Base-by-base conservation (phyloP, 331 rosid genomes). In the Quercus phellos region DNA sequence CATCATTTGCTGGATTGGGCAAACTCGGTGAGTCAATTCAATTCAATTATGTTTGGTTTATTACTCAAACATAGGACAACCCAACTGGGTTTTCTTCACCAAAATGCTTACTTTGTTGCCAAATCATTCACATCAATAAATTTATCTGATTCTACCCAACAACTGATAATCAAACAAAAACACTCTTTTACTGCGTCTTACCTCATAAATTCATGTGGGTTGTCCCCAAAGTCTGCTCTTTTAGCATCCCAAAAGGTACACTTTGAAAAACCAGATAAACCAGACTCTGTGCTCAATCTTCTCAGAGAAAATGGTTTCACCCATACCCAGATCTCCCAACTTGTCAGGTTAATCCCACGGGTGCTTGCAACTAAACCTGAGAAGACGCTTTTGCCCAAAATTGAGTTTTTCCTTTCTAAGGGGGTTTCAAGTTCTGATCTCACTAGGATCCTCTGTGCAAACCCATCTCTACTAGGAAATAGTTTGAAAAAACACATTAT, bases 351-450 rank as follows among this genome's bases (percentile, higher is more conserved):
- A 29, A 8, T 6, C 54, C 85, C 89, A 2, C 16, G 0, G 27
- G 26, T 12, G 5, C 66, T 59, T 10, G 9, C 13, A 11, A 9
- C 18, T 59, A 27, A 59, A 22, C 66, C 66, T 24, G 34, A 12
- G 5, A 59, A 59, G 32, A 67, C 56, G 17, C n/a, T 81, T 74
- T 34, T 78, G 73, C 88, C 83, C 58, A 85, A 85, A 42, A 51
- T 85, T 18, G 46, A 70, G 77, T 85, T 74, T 51, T 66, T 81
- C 38, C 56, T 6, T 17, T 69, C 79, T 46, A 50, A 78, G 54
- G 82, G 86, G 12, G 13, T 79, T 61, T 72, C 81, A 11, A 50
- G 64, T 38, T 59, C 34, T 24, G 66, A 24, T 4, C 66, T 59
- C 66, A 29, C 79, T 21, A 74, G 56, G 50, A 13, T 70, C 35